These are phyloP conservation scores for Fonsecaea monophora DNA, from an alignment of 2,329 filamentous ascomycete species.

Conservation along the genomic window DNA sequence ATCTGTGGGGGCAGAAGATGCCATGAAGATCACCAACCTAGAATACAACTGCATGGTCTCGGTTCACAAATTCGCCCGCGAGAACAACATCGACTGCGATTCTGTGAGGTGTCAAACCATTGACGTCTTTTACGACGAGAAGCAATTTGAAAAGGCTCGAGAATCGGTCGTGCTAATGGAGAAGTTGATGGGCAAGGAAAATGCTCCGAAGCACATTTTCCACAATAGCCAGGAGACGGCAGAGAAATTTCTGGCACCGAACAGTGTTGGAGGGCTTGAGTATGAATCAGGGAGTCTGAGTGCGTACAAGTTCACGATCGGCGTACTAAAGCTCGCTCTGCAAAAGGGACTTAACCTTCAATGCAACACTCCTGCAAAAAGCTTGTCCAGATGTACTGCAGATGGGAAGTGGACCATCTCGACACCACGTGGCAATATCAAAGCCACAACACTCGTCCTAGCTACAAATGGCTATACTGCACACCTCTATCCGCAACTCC, in stretches of 20 bases:
- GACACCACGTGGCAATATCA: conserved; percentile 54
- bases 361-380: conserved; percentile 43
- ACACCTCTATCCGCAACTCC: conserved; percentile 52
- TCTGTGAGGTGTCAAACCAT: conserved; percentile 60
- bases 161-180: conserved; percentile 55
- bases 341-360: conserved; percentile 44
- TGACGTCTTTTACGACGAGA: conserved; percentile 63
- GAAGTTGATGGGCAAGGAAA: conserved; percentile 50
- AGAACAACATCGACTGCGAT: conserved; percentile 59
- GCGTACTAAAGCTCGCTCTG: conserved; percentile 56
- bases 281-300: conserved; percentile 56
- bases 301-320: conserved; percentile 51
- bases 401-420: conserved; percentile 43
- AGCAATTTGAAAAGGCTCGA: conserved; percentile 50
- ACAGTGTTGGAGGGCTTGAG: conserved; percentile 56
- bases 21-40: conserved; percentile 59
- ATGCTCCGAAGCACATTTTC: conserved; percentile 54
- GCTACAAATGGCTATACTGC: conserved; percentile 64
- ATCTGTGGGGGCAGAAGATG: conserved; percentile 57
- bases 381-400: conserved; percentile 28
- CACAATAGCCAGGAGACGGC: conserved; percentile 53
- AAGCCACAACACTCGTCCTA: conserved; percentile 55
- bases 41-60: conserved; percentile 62
- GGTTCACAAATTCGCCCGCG: conserved; percentile 61
- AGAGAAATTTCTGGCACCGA: conserved; percentile 50